Evolutionary conservation across 2,329 filamentous ascomycete genomes (phyloP).

Genomic region (Berkeleyomyces basicola): DNA sequence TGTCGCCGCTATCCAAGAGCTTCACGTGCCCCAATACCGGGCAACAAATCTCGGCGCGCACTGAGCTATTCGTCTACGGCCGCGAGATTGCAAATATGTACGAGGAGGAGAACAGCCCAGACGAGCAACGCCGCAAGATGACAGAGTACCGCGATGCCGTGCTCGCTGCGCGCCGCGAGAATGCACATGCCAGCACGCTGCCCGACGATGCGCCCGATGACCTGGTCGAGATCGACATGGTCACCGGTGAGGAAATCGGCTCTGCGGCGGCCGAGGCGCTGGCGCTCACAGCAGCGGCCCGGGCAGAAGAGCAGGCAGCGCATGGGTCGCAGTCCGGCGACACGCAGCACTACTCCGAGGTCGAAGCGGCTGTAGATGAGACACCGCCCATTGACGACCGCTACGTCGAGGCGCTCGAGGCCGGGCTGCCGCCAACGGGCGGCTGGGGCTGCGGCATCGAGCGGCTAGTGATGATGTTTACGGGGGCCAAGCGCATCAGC

Average conservation of each 20-base stretch:
- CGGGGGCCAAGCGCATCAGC: constrained; percentile 59
- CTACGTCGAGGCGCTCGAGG: constrained; percentile 71
- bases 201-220: constrained; percentile 17
- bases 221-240: constrained; percentile 24
- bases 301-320: too few relatives aligned
- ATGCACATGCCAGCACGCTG: constrained; percentile 16
- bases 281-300: background rate
- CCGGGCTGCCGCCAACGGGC: constrained; percentile 84
- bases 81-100: constrained; percentile 91
- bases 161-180: constrained; percentile 15
- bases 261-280: constrained; percentile 15
- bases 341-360: background rate
- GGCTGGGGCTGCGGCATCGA: constrained; percentile 95
- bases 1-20: constrained; percentile 83
- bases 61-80: constrained; percentile 67
- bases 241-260: constrained; percentile 12
- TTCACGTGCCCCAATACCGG: constrained; percentile 51
- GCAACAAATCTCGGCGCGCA: constrained; percentile 64
- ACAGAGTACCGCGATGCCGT: constrained; percentile 29
- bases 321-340: background rate
- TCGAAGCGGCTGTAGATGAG: constrained; percentile 19
- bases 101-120: constrained; percentile 91
- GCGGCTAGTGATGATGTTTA: constrained; percentile 78
- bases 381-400: constrained; percentile 49
- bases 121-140: constrained; percentile 74